Evolutionary conservation across 345 rosid genomes (phyloP).

Genomic region (Pistacia integerrima): DNA sequence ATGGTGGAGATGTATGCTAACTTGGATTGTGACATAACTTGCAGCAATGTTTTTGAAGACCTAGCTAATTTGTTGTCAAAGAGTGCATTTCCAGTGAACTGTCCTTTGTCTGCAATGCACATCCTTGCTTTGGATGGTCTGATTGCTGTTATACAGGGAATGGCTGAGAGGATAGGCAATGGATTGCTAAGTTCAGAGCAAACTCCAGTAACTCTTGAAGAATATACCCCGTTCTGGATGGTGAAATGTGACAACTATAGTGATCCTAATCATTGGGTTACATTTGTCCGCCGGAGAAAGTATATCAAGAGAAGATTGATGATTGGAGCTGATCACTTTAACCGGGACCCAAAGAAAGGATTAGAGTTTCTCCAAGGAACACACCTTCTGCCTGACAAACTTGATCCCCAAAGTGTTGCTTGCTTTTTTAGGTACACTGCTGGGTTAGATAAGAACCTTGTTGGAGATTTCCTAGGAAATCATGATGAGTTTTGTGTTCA

Average conservation of each 20-base stretch:
- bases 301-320: constrained; percentile 56
- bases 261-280: constrained; percentile 64
- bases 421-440: constrained; percentile 66
- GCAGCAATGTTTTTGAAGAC: constrained; percentile 70
- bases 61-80: constrained; percentile 62
- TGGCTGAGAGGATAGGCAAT: constrained; percentile 62
- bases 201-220: constrained; percentile 35
- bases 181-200: constrained; percentile 38
- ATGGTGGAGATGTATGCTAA: constrained; percentile 70
- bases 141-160: constrained; percentile 53
- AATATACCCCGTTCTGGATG: constrained; percentile 58
- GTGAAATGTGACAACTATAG: constrained; percentile 51
- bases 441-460: constrained; percentile 69
- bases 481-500: constrained; percentile 74
- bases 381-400: constrained; percentile 66
- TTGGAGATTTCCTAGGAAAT: constrained; percentile 73
- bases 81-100: constrained; percentile 71
- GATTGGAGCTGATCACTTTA: constrained; percentile 74
- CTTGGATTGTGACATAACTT: constrained; percentile 76
- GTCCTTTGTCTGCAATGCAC: constrained; percentile 76
- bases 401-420: constrained; percentile 71
- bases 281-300: constrained; percentile 56
- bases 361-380: constrained; percentile 65
- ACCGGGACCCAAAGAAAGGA: constrained; percentile 72
- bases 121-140: constrained; percentile 76